Evolutionary conservation across 805 yeast species (phyloP).

Genomic region (Millerozyma miso): DNA sequence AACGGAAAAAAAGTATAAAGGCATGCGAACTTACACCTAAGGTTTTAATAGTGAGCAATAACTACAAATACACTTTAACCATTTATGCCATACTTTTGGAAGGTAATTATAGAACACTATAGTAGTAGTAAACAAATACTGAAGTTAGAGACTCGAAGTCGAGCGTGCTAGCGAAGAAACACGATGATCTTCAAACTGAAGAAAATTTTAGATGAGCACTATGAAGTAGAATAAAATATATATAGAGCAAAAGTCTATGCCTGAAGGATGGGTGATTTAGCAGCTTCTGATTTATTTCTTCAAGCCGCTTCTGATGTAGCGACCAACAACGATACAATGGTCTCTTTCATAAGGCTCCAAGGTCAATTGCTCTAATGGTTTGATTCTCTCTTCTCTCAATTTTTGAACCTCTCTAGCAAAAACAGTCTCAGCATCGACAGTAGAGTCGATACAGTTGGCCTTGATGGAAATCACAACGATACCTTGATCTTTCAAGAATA

Average conservation of each 20-base stretch:
- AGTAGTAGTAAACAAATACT: background rate
- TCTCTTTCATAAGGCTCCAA: constrained; percentile 99
- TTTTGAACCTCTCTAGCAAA: constrained; percentile 99
- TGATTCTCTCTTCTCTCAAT: constrained; percentile 96
- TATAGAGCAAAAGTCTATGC: background rate
- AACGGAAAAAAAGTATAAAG: background rate
- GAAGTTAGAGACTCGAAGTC: background rate
- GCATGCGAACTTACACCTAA: background rate
- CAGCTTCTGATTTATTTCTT: constrained; percentile 33
- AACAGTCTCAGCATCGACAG: constrained; percentile 98
- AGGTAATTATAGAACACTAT: constrained; percentile 18
- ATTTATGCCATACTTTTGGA: constrained; percentile 76
- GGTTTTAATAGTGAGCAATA: background rate
- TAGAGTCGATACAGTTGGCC: constrained; percentile 99
- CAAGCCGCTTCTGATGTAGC: constrained; percentile 87
- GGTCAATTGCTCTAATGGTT: constrained; percentile 97
- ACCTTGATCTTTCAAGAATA: constrained; percentile 97
- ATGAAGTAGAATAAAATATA: background rate
- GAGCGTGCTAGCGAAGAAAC: background rate
- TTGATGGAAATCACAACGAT: constrained; percentile 98
- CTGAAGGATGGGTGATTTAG: background rate
- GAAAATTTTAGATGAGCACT: background rate
- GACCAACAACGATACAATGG: constrained; percentile 98
- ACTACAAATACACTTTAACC: constrained; percentile 17
- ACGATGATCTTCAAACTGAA: background rate